Evolutionary conservation across 768 basidiomycete species (phyloP).

Genomic region (Chalciporus chontae): DNA sequence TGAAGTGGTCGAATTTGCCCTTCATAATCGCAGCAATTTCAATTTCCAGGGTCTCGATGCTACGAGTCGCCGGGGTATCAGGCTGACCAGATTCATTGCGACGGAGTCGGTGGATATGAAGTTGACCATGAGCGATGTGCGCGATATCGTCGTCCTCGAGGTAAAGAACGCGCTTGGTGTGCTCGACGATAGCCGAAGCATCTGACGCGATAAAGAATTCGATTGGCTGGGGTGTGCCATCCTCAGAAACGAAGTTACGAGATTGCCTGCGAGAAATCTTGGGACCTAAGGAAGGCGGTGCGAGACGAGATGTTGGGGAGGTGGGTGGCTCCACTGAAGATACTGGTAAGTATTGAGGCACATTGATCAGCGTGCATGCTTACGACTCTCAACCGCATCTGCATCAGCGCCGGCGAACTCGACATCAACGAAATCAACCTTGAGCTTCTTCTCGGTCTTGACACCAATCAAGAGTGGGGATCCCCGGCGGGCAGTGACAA

Average conservation of each 20-base stretch:
- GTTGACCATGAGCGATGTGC: slow-evolving; percentile 93
- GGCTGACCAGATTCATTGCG: slow-evolving; percentile 70
- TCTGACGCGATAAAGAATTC: slow-evolving; percentile 99
- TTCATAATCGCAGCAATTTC: slow-evolving; percentile 99
- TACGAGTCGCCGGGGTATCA: slow-evolving; percentile 67
- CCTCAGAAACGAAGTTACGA: slow-evolving; percentile 97
- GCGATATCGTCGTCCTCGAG: slow-evolving; percentile 99
- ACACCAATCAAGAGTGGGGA: slow-evolving; percentile 96
- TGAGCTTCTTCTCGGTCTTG: slow-evolving; percentile 99
- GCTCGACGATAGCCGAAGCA: slow-evolving; percentile 93
- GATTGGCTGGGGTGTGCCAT: slow-evolving; percentile 97
- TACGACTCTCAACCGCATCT: slow-evolving; percentile 41
- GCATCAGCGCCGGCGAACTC: slow-evolving; percentile 81
- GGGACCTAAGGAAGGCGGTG: slow-evolving; percentile 54
- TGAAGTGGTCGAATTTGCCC: slow-evolving; percentile 99
- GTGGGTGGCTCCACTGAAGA: slow-evolving; percentile 41
- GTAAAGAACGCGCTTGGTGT: slow-evolving; percentile 98
- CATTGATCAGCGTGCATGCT: slow-evolving; percentile 13
- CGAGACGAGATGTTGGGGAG: slow-evolving; percentile 62
- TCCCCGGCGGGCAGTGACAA: slow-evolving; percentile 94
- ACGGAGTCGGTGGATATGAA: slow-evolving; percentile 98
- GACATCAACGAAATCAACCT: slow-evolving; percentile 99
- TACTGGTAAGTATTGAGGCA: slow-evolving; percentile 2
- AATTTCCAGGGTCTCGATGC: slow-evolving; percentile 96
- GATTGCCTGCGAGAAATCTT: slow-evolving; percentile 94